Percentiles rank a stretch among this genome's conserved stretches.
These are phyloP conservation scores for Camelina hispida DNA, from an alignment of 345 rosid species.

Conservation along the genomic window DNA sequence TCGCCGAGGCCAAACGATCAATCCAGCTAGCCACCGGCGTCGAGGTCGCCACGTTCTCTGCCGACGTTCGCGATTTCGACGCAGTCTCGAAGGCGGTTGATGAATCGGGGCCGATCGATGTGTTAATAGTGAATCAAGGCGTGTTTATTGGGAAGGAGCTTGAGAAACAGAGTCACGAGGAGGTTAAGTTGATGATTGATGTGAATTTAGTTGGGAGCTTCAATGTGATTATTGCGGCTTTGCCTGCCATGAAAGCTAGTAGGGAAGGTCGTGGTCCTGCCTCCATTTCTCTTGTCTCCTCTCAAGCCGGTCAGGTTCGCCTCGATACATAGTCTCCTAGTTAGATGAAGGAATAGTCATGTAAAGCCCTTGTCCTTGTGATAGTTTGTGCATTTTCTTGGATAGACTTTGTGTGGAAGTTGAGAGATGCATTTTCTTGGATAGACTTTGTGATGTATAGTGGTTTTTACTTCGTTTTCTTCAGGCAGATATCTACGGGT, in stretches of 20 bases:
- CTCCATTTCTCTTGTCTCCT: slow-evolving; percentile 70
- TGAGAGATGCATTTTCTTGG: neutral
- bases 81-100: slow-evolving; percentile 51
- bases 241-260: slow-evolving; percentile 66
- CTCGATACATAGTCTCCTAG: neutral
- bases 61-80: slow-evolving; percentile 71
- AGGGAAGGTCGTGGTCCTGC: slow-evolving; percentile 55
- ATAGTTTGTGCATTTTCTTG: neutral
- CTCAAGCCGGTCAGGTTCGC: slow-evolving; percentile 83
- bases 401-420: neutral
- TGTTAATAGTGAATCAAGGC: slow-evolving; percentile 75
- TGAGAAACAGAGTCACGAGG: slow-evolving; percentile 60
- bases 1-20: slow-evolving; percentile 58
- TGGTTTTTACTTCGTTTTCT: neutral
- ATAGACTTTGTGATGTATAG: neutral
- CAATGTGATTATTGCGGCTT: slow-evolving; percentile 73
- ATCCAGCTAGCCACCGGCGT: slow-evolving; percentile 63
- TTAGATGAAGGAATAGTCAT: neutral
- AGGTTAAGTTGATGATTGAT: slow-evolving; percentile 67
- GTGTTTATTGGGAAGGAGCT: slow-evolving; percentile 59
- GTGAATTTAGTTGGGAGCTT: slow-evolving; percentile 77
- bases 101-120: slow-evolving; percentile 64
- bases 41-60: slow-evolving; percentile 59
- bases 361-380: neutral
- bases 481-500: slow-evolving; percentile 81